Percentiles rank a stretch among this genome's conserved stretches.
These are phyloP conservation scores for Fusarium sp. DNA, from an alignment of 2,329 filamentous ascomycete genomes.

Conservation along the genomic window DNA sequence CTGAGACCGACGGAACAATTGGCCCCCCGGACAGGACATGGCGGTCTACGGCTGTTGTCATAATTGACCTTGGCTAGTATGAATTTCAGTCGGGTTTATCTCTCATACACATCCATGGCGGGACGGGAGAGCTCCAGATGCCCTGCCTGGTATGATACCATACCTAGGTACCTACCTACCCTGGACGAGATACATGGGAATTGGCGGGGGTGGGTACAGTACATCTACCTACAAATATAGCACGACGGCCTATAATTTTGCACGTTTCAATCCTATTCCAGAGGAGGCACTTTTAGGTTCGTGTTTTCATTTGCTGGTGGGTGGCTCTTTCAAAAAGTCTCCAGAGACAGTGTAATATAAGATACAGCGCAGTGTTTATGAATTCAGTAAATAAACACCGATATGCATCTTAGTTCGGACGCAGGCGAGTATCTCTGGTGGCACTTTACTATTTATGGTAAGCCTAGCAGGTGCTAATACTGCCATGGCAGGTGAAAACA, in stretches of 20 bases:
- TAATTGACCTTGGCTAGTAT: not conserved
- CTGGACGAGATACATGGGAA: slow-evolving; percentile 15
- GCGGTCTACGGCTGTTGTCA: slow-evolving; percentile 25
- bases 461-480: slow-evolving; percentile 17
- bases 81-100: slow-evolving; percentile 8
- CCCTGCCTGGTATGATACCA: not conserved
- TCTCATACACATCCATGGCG: slow-evolving; percentile 11
- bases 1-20: not conserved
- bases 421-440: not conserved
- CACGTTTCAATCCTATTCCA: not conserved
- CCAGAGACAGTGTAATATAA: not conserved
- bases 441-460: slow-evolving; percentile 6
- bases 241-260: not conserved
- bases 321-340: not conserved
- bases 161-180: too few species aligned
- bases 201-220: slow-evolving; percentile 36
- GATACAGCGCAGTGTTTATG: not conserved
- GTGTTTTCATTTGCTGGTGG: too few species aligned
- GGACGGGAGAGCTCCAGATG: slow-evolving; percentile 8
- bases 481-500: slow-evolving; percentile 12
- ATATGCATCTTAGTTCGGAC: not conserved
- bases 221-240: not conserved
- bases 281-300: too few species aligned
- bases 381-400: not conserved
- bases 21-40: not conserved